Base-by-base conservation (phyloP, 2,329 filamentous ascomycete species). In the Uncinocarpus reesii region DNA sequence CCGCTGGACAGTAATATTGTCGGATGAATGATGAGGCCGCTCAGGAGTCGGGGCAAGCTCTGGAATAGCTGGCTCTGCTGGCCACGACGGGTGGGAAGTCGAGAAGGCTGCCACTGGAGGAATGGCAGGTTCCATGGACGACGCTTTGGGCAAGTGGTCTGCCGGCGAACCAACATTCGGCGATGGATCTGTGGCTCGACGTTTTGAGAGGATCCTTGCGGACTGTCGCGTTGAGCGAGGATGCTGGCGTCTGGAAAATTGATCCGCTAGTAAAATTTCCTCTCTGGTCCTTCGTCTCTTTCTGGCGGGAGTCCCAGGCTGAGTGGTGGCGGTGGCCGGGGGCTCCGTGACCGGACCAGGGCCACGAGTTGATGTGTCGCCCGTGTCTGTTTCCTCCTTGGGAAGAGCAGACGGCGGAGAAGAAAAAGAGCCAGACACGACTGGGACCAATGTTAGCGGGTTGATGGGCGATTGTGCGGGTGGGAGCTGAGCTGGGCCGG, bases 151-250 rank as follows among this genome's bases (percentile, higher is more conserved):
- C n/a, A 42, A 7, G 11, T 35, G 38, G 5, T 29, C 46, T 20
- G 34, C 36, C 24, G 15, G 6, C 21, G 7, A 3, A 32, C 35
- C 49, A 11, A 47, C 43, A 36, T 46, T 49, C 4, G 42, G 40
- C 31, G 47, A 34, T 18, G 47, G 26, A 42, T 50, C 31, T 15
- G 42, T 41, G 26, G 40, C 32, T 23, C 43, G 48, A 36, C 46
- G 47, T 23, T 49, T 46, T n/a, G 51, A 53, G 26, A 49, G 41
- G 26, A 53, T 49, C 24, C 52, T 50, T 41, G 50, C 47, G 15
- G 52, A 54, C 21, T 52, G 50, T 36, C 52, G 52, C 32, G 52
- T 54, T 13, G 49, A 21, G 8, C 52, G 52, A 18, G 52, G 47
- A 34, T 21, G 11, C 11, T 21, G 28, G 21, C 36, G 6, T 21